Evolutionary conservation across 148 eudicot genomes (phyloP).

Genomic region (Rhododendron griersonianum): DNA sequence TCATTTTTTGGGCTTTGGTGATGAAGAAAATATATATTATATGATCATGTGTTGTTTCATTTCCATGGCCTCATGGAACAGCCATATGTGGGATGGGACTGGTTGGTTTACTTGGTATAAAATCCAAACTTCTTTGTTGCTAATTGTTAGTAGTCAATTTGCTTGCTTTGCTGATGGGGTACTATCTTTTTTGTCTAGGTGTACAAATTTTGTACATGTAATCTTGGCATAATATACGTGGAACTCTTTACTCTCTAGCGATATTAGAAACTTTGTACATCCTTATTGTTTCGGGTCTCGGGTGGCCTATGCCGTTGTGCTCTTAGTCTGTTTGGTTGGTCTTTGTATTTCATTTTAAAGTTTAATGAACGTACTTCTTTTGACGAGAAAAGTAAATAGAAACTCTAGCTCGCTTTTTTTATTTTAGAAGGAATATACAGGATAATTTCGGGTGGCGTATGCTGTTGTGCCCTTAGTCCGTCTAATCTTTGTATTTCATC

Average conservation of each 20-base stretch:
- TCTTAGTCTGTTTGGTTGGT: no score
- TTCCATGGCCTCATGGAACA: slow-evolving; percentile 8
- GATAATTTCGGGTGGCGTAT: neutral
- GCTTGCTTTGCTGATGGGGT: neutral
- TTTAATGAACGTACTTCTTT: no score
- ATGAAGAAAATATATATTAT: neutral
- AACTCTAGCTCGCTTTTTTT: neutral
- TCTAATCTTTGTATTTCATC: no score
- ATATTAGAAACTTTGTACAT: neutral
- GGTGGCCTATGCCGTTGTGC: neutral
- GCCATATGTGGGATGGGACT: neutral
- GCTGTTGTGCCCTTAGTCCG: neutral
- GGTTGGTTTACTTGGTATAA: neutral
- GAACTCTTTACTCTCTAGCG: neutral
- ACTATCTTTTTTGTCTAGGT: neutral
- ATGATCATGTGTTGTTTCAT: neutral
- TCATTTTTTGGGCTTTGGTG: slow-evolving; percentile 9
- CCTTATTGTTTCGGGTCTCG: neutral
- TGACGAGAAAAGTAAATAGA: no score
- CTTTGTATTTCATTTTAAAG: no score
- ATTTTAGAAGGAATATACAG: neutral
- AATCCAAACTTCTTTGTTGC: neutral
- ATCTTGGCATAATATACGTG: neutral
- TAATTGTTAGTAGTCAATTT: no score
- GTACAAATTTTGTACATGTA: neutral